Evolutionary conservation across 371 early-diverging fungal genomes (phyloP).

Genomic region (Rhizopus sp.): DNA sequence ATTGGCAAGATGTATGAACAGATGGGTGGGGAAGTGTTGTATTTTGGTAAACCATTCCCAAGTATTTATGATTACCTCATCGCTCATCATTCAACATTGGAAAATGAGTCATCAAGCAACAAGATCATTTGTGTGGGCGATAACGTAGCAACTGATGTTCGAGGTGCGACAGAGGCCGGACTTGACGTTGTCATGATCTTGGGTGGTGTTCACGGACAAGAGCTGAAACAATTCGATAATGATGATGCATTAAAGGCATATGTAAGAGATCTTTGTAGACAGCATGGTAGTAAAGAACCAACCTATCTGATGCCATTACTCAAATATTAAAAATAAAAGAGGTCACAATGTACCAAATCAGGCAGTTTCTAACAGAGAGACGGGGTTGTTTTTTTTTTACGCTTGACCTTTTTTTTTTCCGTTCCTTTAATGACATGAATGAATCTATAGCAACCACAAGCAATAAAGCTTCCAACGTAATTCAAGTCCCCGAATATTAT

Average conservation of each 20-base stretch:
- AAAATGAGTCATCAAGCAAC: conserved; percentile 1
- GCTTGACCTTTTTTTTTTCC: neutral
- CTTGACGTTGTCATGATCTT: conserved; percentile 48
- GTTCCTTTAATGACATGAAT: conserved; percentile 28
- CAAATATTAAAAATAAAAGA: conserved; percentile 14
- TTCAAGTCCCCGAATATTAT: conserved; percentile 68
- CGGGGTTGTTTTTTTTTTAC: neutral
- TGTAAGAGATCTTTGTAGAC: conserved; percentile 24
- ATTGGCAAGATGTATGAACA: conserved; percentile 42
- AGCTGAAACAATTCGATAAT: conserved; percentile 13
- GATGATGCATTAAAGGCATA: conserved; percentile 16
- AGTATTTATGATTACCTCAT: conserved; percentile 43
- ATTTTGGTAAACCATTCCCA: conserved; percentile 48
- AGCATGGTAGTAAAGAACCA: conserved; percentile 24
- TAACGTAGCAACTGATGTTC: conserved; percentile 44
- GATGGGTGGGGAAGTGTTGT: conserved; percentile 46
- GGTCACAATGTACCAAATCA: neutral
- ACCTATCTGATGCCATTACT: conserved; percentile 35
- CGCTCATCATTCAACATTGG: conserved; percentile 8
- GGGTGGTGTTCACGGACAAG: conserved; percentile 52
- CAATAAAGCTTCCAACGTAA: conserved; percentile 12
- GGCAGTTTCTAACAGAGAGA: neutral
- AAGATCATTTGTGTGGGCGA: conserved; percentile 45
- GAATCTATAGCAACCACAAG: conserved; percentile 10
- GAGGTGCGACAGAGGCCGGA: conserved; percentile 39